Evolutionary conservation across 2,329 filamentous ascomycete genomes (phyloP).

Genomic region (Pezicula neosporulosa): DNA sequence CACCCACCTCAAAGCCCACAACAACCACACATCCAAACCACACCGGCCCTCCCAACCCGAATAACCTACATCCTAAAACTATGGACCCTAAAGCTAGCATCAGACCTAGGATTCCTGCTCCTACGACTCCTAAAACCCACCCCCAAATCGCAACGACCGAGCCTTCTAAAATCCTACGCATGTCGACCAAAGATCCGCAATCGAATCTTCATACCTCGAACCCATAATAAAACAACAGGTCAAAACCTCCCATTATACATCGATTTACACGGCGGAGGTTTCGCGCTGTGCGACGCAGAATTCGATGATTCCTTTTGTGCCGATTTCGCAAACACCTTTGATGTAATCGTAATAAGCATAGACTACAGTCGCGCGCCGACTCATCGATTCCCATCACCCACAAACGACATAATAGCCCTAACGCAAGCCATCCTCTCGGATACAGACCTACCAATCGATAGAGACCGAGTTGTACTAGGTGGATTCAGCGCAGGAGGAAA

Average conservation of each 20-base stretch:
- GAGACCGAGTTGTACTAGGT: constrained; percentile 34
- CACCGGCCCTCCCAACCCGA: constrained; percentile 4
- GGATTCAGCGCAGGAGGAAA: constrained; percentile 48
- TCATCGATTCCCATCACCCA: constrained; percentile 38
- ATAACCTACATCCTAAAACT: constrained; percentile 8
- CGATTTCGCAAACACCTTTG: constrained; percentile 35
- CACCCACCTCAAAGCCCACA: no score
- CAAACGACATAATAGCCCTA: constrained; percentile 43
- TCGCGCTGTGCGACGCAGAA: constrained; percentile 38
- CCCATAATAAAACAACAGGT: constrained; percentile 29
- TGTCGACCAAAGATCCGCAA: constrained; percentile 18
- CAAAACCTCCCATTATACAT: constrained; percentile 39
- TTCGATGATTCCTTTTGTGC: constrained; percentile 44
- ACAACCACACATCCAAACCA: no score
- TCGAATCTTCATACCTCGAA: constrained; percentile 37
- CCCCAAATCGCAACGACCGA: constrained; percentile 4
- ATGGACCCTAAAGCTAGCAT: constrained; percentile 8
- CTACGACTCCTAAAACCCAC: constrained; percentile 2
- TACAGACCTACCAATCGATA: constrained; percentile 41
- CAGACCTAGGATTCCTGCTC: constrained; percentile 4
- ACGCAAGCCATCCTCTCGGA: constrained; percentile 39
- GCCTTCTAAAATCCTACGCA: background rate
- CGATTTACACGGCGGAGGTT: constrained; percentile 50
- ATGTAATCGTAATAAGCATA: constrained; percentile 43
- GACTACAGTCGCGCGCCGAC: constrained; percentile 46